Evolutionary conservation across 2,329 filamentous ascomycete genomes (phyloP).

Genomic region (Paracoccidioides lutzii): DNA sequence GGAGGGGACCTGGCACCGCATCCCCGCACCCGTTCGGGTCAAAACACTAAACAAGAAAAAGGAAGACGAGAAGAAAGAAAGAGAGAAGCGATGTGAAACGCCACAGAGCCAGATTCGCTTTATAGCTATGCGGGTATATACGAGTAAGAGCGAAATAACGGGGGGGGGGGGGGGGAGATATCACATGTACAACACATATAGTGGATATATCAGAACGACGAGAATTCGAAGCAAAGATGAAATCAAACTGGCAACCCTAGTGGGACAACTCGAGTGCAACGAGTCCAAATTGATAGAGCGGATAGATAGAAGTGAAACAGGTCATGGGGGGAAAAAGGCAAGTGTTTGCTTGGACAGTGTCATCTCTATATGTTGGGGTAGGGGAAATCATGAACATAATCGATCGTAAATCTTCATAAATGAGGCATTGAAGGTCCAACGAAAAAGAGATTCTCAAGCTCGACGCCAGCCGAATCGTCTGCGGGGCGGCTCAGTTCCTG

Average conservation of each 20-base stretch:
- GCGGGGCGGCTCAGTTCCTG: conserved; percentile 22
- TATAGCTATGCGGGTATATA: conserved; percentile 2
- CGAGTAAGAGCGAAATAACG: background rate
- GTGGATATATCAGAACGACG: background rate
- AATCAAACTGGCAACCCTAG: too few species aligned
- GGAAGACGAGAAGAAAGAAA: background rate
- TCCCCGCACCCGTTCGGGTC: background rate
- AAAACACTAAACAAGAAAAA: too few species aligned
- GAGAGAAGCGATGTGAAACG: background rate
- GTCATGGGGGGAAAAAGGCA: background rate
- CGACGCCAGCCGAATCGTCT: conserved; percentile 35
- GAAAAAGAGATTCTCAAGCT: conserved; percentile 13
- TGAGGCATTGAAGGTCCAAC: background rate
- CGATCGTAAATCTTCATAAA: background rate
- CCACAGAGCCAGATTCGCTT: background rate
- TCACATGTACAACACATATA: conserved; percentile 1
- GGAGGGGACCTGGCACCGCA: background rate
- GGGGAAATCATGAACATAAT: background rate
- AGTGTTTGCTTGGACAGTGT: background rate
- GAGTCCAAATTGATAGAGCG: background rate
- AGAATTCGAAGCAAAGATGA: background rate
- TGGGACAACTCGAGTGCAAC: background rate
- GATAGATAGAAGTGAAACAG: background rate
- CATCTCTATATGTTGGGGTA: background rate
- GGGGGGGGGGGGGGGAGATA: background rate